Evolutionary conservation across 2,329 filamentous ascomycete species (phyloP), one percentile per base, ranked within the genome.

Genomic region (Fusarium napiforme): DNA sequence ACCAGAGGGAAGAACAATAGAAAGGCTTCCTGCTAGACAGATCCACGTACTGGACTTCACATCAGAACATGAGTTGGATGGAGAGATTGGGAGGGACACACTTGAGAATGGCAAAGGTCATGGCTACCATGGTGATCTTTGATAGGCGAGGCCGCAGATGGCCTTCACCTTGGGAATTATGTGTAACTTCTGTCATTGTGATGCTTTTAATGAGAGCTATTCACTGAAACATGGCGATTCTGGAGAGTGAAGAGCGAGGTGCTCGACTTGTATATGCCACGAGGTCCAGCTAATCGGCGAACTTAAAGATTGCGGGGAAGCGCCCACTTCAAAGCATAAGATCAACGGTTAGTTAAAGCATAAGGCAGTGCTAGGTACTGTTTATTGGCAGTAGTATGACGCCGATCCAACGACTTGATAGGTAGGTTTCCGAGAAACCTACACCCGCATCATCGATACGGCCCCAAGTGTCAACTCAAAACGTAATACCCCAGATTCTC

Each of bases 81-180:
- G 5, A 21, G 14, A 19, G 4, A 9, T 15, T 42, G 45, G 50
- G 64, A 30, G 4, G 2, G 3, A 58, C 72, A 40, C 53, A 77
- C 83, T 84, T 84, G 14, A 84, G 76, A 52, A 85, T 84, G 21
- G 83, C 83, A 69, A 85, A 85, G 9, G 82, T 81, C 80, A 84
- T 80, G 23, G 82, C 83, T 19, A 85, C 79, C 83, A 84, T 85
- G 4, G 81, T 85, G 32, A 83, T 60, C 64, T 80, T 81, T n/a
- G 80, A 83, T 9, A 84, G 69, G 7, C 82, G 80, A 37, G 80
- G 82, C 68, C 80, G 77, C 52, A 84, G 74, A 26, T 79, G 81
- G 34, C 82, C 82, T 56, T 75, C 73, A 7, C 47, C 50, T 9
- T 47, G 47, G 36, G 56, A 4, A 23, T 18, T 30, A 26, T 62